Base-by-base conservation (phyloP, 768 basidiomycete species). In the Cystobasidium onofrii region DNA sequence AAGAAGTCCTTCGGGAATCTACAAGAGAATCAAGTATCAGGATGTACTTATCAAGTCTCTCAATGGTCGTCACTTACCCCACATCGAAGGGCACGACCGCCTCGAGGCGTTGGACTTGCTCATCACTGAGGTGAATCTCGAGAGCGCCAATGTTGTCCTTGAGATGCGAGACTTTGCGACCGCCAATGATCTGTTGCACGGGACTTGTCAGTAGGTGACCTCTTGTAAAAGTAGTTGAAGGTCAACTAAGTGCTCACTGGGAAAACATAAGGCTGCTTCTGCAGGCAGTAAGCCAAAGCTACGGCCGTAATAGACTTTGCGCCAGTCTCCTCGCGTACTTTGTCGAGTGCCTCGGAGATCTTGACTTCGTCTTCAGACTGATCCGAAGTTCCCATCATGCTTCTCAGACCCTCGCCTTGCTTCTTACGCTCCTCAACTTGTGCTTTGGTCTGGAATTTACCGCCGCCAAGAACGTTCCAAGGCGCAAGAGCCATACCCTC, bases 91-190 rank as follows among this genome's bases (percentile, higher is more conserved):
- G 57, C 3, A 60, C 57, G 9, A 60, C 23, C 17, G 57, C 27
- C 63, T 64, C 63, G 64, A 73, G 55, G 23, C 52, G 4, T n/a
- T n/a, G n/a, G 29, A 76, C 62, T 41, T 76, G 61, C 34, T 65
- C 63, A 9, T 18, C 29, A 29, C 67, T 73, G 20, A 77, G 55
- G 27, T 64, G 63, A 57, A 77, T 29, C 17, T 41, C 12, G 36
- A 77, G 43, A 10, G 76, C 69, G 1, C 62, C 20, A 57, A 77
- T 67, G 75, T 76, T 77, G 54, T 61, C 73, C 20, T 64, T 41
- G 1, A 73, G 71, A 63, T 77, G 77, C 57, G 54, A 44, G 36
- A 76, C 64, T 65, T 77, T 77, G 62, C 77, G 77, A 0, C 75
- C 77, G 15, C 77, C 77, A 23, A 74, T 52, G 39, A 71, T 20